phyloP scores from a whole-genome alignment of 371 early-diverging fungal genomes.

The Umbelopsis sp. region DNA sequence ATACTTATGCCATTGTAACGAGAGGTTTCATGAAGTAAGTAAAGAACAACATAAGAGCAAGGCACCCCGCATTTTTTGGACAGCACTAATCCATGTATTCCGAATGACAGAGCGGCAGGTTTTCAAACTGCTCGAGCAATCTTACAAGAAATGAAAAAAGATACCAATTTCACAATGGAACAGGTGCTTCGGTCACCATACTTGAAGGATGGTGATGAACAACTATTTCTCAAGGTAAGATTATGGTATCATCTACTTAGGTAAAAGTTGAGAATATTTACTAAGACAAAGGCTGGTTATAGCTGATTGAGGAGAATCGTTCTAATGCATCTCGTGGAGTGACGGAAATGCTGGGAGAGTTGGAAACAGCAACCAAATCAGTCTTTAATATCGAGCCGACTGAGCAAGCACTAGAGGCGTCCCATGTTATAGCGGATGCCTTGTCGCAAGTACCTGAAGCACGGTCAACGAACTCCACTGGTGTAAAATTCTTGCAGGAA shows the following conservation, averaged over 20 bases:
- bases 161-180: constrained; percentile 36
- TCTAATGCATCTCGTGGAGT: constrained; percentile 28
- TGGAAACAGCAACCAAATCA: constrained; percentile 31
- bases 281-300: background rate
- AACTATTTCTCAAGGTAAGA: constrained; percentile 45
- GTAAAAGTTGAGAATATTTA: no score
- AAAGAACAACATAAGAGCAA: background rate
- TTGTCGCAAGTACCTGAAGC: constrained; percentile 36
- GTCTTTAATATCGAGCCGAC: background rate
- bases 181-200: constrained; percentile 48
- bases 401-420: background rate
- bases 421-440: background rate
- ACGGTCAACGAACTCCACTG: constrained; percentile 59
- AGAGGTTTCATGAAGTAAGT: constrained; percentile 72
- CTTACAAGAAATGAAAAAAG: constrained; percentile 68
- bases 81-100: background rate
- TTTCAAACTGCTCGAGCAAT: constrained; percentile 62
- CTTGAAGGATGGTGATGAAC: constrained; percentile 47
- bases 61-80: background rate
- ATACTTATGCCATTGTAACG: constrained; percentile 79
- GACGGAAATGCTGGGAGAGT: constrained; percentile 31
- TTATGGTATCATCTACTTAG: background rate
- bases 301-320: constrained; percentile 37
- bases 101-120: constrained; percentile 50
- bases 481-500: constrained; percentile 78